Conservation (phyloP, 2,329 filamentous ascomycete species). For the Sporothrix euskadiensis region DNA sequence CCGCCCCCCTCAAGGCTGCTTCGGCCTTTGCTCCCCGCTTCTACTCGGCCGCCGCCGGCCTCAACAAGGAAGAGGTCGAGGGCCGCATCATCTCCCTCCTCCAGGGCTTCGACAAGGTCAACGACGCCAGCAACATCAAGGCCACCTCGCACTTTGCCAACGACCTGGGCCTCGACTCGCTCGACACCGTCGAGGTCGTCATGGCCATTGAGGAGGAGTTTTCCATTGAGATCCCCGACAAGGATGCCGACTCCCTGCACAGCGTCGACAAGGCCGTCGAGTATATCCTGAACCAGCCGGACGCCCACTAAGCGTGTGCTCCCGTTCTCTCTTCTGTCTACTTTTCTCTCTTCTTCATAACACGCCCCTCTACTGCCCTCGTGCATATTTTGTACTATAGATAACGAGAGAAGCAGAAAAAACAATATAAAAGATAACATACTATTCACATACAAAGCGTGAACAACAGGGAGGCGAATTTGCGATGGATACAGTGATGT, state of each 20-base stretch:
- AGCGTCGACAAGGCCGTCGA: constrained; percentile 93
- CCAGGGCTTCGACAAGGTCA: constrained; percentile 97
- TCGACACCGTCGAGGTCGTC: constrained; percentile 98
- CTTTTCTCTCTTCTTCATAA: background rate
- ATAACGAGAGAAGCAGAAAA: constrained; percentile 1
- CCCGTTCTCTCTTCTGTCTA: constrained; percentile 2
- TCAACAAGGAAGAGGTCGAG: constrained; percentile 70
- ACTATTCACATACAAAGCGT: background rate
- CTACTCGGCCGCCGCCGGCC: constrained; percentile 80
- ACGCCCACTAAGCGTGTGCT: constrained; percentile 64
- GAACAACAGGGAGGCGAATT: too few relatives aligned
- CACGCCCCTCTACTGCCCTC: background rate
- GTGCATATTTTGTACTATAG: constrained; percentile 4
- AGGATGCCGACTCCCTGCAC: constrained; percentile 92
- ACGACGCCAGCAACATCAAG: constrained; percentile 73
- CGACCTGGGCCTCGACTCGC: constrained; percentile 92
- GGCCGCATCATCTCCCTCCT: constrained; percentile 89
- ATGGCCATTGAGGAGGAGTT: constrained; percentile 98
- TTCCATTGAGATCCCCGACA: constrained; percentile 96
- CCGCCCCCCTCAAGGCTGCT: constrained; percentile 45
- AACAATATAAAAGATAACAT: background rate
- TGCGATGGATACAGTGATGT: background rate
- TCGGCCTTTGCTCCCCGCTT: constrained; percentile 60
- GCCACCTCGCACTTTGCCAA: constrained; percentile 88
- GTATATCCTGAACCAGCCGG: constrained; percentile 90